Evolutionary conservation across 768 basidiomycete species (phyloP), one percentile per base, ranked within the genome.

Genomic region (Collybiopsis confluens): DNA sequence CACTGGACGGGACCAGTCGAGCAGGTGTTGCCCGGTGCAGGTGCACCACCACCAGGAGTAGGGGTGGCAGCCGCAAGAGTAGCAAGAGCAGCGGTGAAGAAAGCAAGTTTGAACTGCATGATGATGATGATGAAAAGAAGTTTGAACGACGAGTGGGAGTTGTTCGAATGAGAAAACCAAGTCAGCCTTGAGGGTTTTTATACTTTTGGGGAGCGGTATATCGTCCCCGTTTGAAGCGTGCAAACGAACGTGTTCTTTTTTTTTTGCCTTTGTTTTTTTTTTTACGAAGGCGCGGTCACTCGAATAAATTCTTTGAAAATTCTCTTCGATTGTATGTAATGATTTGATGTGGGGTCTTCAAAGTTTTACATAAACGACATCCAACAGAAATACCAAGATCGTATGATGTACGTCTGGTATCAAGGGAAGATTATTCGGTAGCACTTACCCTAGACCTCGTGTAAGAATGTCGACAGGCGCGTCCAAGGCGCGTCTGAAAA

Each of bases 91-190:
- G 41, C 38, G 50, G 38, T 41, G 50, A 43, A 24, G 30, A 52
- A 33, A 18, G 50, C 50, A 26, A 52, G 50, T 24, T 52, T 52
- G 50, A 52, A 52, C 41, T 52, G 50, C 50, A 52, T 52, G 20
- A 5, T 52, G 27, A 18, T 0, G 24, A n/a, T 41, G 18, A 40
- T 15, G 44, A 5, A n/a, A 23, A 37, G 35, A 30, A 24, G 33
- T 37, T 50, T 40, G 36, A 52, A 52, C 50, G 23, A 41, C 24
- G 24, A 30, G n/a, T 52, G 50, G 27, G 26, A 21, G 50, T 24
- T 52, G 40, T 52, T 52, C 50, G 50, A 52, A 38, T 52, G 37
- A 42, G 26, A 26, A 42, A 52, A 48, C 4, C 23, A 44, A 4
- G 23, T 15, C 44, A 18, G 9, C 9, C 36, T 35, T 13, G 11